These are phyloP conservation scores for Colletotrichum orchidophilum DNA, from an alignment of 2,329 filamentous ascomycete genomes.

Conservation along the genomic window DNA sequence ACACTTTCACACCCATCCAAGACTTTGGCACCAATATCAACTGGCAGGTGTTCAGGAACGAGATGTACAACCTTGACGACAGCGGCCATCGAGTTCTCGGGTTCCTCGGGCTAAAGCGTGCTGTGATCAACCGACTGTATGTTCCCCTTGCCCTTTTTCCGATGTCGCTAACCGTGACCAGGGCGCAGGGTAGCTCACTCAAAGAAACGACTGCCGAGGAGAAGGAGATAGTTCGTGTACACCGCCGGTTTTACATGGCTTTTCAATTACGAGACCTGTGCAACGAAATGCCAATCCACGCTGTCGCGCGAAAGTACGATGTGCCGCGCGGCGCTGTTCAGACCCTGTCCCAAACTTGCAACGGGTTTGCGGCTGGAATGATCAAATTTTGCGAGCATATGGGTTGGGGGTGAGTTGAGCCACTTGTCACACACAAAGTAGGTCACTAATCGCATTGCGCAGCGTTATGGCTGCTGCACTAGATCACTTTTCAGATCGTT, in stretches of 20 bases:
- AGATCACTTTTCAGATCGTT: constrained; percentile 78
- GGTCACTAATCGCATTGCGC: constrained; percentile 19
- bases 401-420: constrained; percentile 70
- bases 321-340: constrained; percentile 77
- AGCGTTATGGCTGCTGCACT: constrained; percentile 76
- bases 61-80: constrained; percentile 76
- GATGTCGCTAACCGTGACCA: constrained; percentile 44
- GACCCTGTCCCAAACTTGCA: constrained; percentile 76
- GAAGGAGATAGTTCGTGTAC: constrained; percentile 68
- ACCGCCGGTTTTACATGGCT: constrained; percentile 78
- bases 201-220: constrained; percentile 71
- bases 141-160: constrained; percentile 35
- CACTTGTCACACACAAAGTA: background rate
- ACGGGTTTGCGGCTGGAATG: constrained; percentile 82
- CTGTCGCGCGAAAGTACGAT: constrained; percentile 75
- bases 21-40: constrained; percentile 63
- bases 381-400: constrained; percentile 82
- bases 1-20: constrained; percentile 80
- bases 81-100: constrained; percentile 74
- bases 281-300: constrained; percentile 77
- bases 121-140: constrained; percentile 73
- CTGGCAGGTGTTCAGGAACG: constrained; percentile 77
- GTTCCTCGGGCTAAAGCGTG: constrained; percentile 75
- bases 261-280: constrained; percentile 82
- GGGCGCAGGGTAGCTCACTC: constrained; percentile 72